phyloP scores from a whole-genome alignment of 768 basidiomycete genomes.

The Boletus vermiculosoides region DNA sequence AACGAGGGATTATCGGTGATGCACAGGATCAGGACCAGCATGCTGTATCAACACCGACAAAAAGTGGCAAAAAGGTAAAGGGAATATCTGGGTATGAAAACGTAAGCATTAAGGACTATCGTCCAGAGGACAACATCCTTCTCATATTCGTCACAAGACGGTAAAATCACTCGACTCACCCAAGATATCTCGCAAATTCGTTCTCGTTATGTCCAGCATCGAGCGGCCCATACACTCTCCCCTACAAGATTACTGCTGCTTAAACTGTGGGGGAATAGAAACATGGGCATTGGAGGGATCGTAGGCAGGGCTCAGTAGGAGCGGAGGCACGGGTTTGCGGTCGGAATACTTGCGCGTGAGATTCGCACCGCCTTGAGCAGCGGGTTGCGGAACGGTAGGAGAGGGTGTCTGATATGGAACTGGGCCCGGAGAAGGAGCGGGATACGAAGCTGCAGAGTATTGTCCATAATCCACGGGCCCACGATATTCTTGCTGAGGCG shows the following conservation, averaged over 20 bases:
- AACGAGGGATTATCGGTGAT: conserved; percentile 11
- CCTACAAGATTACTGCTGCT: conserved; percentile 4
- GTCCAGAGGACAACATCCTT: neutral
- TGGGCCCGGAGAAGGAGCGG: conserved; percentile 3
- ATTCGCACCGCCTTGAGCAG: conserved; percentile 28
- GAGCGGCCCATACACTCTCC: neutral
- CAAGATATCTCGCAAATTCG: neutral
- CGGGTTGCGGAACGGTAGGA: conserved; percentile 9
- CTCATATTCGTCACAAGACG: neutral
- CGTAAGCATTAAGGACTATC: neutral
- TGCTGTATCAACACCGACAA: conserved; percentile 1
- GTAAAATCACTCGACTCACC: conserved; percentile 1
- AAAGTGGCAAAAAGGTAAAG: conserved; percentile 1
- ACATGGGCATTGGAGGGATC: conserved; percentile 25
- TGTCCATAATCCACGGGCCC: conserved; percentile 23
- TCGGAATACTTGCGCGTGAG: conserved; percentile 36
- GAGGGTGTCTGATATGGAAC: conserved; percentile 15
- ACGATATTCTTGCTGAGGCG: conserved; percentile 20
- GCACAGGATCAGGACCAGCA: conserved; percentile 5
- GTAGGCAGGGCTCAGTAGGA: conserved; percentile 20
- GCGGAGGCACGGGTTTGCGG: conserved; percentile 34
- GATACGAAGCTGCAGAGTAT: conserved; percentile 13
- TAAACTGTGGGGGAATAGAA: conserved; percentile 23
- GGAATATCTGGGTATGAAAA: conserved; percentile 3
- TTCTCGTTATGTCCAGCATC: conserved; percentile 1